Percentiles rank a stretch among this genome's conserved stretches.
These are phyloP conservation scores for Arabidopsis hybrid DNA, from an alignment of 441 rosid species.

Conservation along the genomic window DNA sequence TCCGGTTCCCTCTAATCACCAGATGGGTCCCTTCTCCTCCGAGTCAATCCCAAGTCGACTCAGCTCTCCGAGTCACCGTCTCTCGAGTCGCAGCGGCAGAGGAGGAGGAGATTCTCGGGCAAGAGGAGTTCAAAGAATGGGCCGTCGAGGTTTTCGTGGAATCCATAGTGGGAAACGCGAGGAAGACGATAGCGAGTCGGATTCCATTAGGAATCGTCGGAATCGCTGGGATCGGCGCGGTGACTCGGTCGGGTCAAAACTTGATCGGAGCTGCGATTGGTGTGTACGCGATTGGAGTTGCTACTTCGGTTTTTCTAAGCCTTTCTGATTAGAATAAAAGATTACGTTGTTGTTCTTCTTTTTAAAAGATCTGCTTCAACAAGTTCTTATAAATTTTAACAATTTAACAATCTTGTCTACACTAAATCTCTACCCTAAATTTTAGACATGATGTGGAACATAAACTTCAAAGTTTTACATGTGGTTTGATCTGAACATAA, in stretches of 20 bases:
- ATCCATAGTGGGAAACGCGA: constrained; percentile 64
- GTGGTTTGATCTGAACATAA: no score
- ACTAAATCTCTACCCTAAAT: no score
- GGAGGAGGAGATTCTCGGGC: constrained; percentile 48
- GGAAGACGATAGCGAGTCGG: constrained; percentile 61
- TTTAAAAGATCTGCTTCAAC: neutral
- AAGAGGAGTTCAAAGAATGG: constrained; percentile 69
- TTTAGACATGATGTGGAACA: no score
- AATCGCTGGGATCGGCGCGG: constrained; percentile 77
- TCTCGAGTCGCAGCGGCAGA: neutral
- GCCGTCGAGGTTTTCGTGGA: constrained; percentile 66
- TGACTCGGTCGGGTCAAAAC: constrained; percentile 56
- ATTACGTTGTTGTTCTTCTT: neutral
- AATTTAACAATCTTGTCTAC: neutral
- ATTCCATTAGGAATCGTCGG: constrained; percentile 79
- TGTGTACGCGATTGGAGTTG: constrained; percentile 79
- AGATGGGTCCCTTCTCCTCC: constrained; percentile 81
- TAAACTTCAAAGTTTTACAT: no score
- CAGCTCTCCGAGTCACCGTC: constrained; percentile 55
- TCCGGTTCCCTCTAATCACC: constrained; percentile 53
- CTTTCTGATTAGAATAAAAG: constrained; percentile 52
- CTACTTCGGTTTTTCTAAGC: constrained; percentile 68
- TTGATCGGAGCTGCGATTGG: constrained; percentile 75
- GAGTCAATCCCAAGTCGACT: constrained; percentile 67
- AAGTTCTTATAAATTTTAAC: neutral